Base-by-base conservation (phyloP, 129 eudicot genomes). In the Centaurea solstitialis region DNA sequence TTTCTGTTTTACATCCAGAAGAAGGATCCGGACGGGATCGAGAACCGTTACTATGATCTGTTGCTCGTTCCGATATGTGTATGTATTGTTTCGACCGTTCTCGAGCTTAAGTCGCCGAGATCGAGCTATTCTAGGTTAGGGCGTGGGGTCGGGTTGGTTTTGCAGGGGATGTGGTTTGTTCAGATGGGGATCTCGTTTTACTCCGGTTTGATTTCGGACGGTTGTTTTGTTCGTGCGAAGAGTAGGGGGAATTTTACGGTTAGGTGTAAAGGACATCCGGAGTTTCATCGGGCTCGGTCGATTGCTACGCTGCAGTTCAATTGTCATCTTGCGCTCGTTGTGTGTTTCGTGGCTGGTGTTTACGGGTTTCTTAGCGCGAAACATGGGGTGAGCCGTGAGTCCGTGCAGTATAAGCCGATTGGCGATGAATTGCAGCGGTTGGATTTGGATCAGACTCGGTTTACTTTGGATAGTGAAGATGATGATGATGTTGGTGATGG, bases 131-230 rank as follows among this genome's bases (percentile, higher is more conserved):
- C 98, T 3, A 73, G 90, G 28, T 89, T 94, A 53, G 99, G 89
- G 4, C 90, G 99, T 22, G 99, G 94, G n/a, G 75, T 92, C 30
- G 99, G 99, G 79, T 79, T 95, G 86, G 85, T 91, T 66, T 45
- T 88, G 76, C 97, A 95, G 57, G 99, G 99, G 45, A 91, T 88
- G 91, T 95, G 99, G 99, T 85, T 91, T 82, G 79, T 91, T 21
- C 99, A 95, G 72, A 95, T 95, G 99, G 99, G 99, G 37, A 47
- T 95, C 64, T 91, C 98, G 6, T 95, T 95, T 77, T 91, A 82
- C 81, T 87, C 94, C 18, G 79, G 45, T 74, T 81, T 72, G 83
- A 88, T 92, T 7, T 87, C 89, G 0, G 79, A 89, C 28, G 97
- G 97, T 11, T 95, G 99, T 79, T 76, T 43, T 70, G 81, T 91